phyloP scores from a whole-genome alignment of 192 early-diverging fungal species.

The Umbelopsis vinacea region DNA sequence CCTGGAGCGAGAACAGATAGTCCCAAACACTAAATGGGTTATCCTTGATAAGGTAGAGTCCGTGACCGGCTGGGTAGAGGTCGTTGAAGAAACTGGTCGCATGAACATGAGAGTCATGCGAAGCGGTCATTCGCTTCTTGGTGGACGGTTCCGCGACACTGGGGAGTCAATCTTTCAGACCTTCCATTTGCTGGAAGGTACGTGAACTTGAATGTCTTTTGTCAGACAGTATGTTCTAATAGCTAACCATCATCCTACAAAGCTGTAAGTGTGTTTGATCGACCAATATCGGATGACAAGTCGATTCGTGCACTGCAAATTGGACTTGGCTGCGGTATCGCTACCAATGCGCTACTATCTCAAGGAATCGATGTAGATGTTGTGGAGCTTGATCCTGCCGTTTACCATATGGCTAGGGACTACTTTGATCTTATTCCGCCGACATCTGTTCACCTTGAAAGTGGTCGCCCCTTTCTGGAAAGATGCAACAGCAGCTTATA shows the following conservation, averaged over 20 bases:
- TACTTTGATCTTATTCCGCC: slow-evolving; percentile 64
- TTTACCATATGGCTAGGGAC: slow-evolving; percentile 67
- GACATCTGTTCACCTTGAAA: slow-evolving; percentile 63
- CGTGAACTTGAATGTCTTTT: slow-evolving; percentile 47
- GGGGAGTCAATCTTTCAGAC: slow-evolving; percentile 77
- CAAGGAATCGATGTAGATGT: slow-evolving; percentile 71
- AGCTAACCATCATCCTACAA: not conserved
- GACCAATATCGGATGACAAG: not conserved
- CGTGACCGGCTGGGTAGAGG: slow-evolving; percentile 80
- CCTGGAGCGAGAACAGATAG: not conserved
- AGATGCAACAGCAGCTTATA: slow-evolving; percentile 55
- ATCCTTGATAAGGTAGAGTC: slow-evolving; percentile 80
- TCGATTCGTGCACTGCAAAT: slow-evolving; percentile 27
- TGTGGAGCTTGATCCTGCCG: slow-evolving; percentile 83
- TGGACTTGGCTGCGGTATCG: slow-evolving; percentile 84
- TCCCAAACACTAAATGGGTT: not conserved
- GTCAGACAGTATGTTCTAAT: not conserved
- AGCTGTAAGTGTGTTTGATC: slow-evolving; percentile 4
- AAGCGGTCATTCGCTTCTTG: slow-evolving; percentile 87
- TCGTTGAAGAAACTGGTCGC: slow-evolving; percentile 58
- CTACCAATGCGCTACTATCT: slow-evolving; percentile 66
- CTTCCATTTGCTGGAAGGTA: slow-evolving; percentile 87
- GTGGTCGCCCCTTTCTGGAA: slow-evolving; percentile 79
- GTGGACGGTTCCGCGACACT: slow-evolving; percentile 73
- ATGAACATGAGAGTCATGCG: slow-evolving; percentile 73